phyloP scores from a whole-genome alignment of 2,329 filamentous ascomycete genomes.

The Trichoderma sp. region DNA sequence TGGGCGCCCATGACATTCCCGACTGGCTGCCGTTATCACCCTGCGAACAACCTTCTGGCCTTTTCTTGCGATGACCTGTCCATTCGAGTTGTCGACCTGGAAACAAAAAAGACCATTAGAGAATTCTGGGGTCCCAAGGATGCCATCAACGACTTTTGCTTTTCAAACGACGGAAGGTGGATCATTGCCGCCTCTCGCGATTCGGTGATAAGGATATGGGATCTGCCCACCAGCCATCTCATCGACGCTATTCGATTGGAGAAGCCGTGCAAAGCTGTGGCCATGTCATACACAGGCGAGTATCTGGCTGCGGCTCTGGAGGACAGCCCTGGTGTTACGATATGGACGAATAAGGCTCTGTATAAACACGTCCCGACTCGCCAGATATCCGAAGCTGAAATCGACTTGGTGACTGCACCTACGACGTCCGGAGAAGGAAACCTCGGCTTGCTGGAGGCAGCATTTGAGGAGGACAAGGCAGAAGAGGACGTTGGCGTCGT shows the following conservation, averaged over 20 bases:
- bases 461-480: slow-evolving; percentile 57
- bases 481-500: slow-evolving; percentile 55
- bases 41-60: slow-evolving; percentile 79
- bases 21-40: slow-evolving; percentile 75
- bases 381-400: slow-evolving; percentile 76
- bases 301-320: slow-evolving; percentile 88
- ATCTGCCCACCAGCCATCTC: slow-evolving; percentile 90
- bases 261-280: slow-evolving; percentile 75
- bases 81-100: slow-evolving; percentile 84
- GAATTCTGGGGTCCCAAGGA: slow-evolving; percentile 83
- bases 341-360: slow-evolving; percentile 92
- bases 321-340: slow-evolving; percentile 79
- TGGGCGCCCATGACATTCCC: slow-evolving; percentile 75
- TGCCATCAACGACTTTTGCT: slow-evolving; percentile 76
- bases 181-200: slow-evolving; percentile 84
- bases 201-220: slow-evolving; percentile 81
- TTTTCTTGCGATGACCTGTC: slow-evolving; percentile 86
- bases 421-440: slow-evolving; percentile 82
- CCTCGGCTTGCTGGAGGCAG: slow-evolving; percentile 70
- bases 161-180: slow-evolving; percentile 93
- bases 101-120: slow-evolving; percentile 85
- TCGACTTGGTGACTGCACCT: slow-evolving; percentile 64
- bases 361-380: slow-evolving; percentile 86
- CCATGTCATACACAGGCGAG: slow-evolving; percentile 87
- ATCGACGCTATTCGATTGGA: slow-evolving; percentile 86